Evolutionary conservation across 441 rosid species (phyloP), one percentile per base, ranked within the genome.

Genomic region (Viola pubescens): DNA sequence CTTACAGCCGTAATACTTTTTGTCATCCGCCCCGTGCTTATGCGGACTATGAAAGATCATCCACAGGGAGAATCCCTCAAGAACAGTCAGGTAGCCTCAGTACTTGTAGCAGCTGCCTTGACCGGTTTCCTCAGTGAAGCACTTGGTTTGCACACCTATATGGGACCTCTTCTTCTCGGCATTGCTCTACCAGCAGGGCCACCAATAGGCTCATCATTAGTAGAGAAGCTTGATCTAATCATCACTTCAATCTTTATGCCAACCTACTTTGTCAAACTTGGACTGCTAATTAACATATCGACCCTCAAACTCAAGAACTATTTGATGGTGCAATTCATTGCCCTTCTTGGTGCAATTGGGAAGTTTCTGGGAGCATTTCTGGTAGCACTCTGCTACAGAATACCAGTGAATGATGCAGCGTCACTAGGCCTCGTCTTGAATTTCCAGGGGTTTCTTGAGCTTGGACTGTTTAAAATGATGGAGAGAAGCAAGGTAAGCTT

Each of bases 221-320:
- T 69, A 45, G 76, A 77, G 34, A 74, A 64, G 65, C 72, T 74
- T 42, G 78, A 74, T 34, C 60, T 76, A 54, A 54, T 74, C 54
- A 62, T 56, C 19, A 47, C 67, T 5, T 40, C 62, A 57, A 37
- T 74, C 45, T 66, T 77, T 37, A 68, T 63, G 74, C 81, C 81
- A 6, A 46, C 64, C 37, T 74, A 63, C 67, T 64, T 71, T 45
- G 56, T 66, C 12, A 71, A 61, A 46, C 55, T 62, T 43, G 72
- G 76, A 8, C 52, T 68, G 48, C 37, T 60, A 47, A 74, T 59
- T 44, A 41, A 74, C 10, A 41, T 77, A 8, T 68, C 58, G 57
- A 49, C 46, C 11, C 49, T 69, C 12, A 60, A 67, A 37, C 43
- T 77, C 41, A 68, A 64, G 2, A 26, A 26, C n/a, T 58, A 62